Percentiles rank a stretch among this genome's conserved stretches.
phyloP scores from a whole-genome alignment of 2,329 filamentous ascomycete species.

The Ophiognomonia clavigignenti-juglandacearum region DNA sequence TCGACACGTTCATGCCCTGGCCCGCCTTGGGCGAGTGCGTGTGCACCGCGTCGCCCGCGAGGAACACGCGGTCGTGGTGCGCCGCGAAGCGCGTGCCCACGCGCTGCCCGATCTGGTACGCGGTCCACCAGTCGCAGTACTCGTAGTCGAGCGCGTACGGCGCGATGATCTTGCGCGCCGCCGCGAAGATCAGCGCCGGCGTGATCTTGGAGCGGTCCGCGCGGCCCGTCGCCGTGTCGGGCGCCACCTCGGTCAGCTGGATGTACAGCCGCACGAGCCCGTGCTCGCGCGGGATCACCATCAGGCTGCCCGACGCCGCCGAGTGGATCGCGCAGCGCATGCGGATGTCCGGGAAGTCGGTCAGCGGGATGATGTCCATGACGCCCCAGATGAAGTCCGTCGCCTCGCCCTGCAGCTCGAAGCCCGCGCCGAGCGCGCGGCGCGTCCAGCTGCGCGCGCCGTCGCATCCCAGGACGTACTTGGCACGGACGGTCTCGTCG shows the following conservation, averaged over 20 bases:
- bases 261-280: slow-evolving; percentile 62
- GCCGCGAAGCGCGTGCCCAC: slow-evolving; percentile 53
- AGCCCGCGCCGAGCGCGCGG: slow-evolving; percentile 46
- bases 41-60: slow-evolving; percentile 63
- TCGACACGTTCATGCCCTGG: slow-evolving; percentile 68
- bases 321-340: slow-evolving; percentile 25
- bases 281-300: slow-evolving; percentile 27
- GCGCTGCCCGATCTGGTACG: slow-evolving; percentile 64
- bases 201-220: slow-evolving; percentile 59
- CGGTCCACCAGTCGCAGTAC: slow-evolving; percentile 63
- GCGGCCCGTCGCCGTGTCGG: slow-evolving; percentile 39
- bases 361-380: slow-evolving; percentile 25
- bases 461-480: slow-evolving; percentile 65
- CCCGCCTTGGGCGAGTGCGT: slow-evolving; percentile 57
- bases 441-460: slow-evolving; percentile 65
- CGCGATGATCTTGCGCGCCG: slow-evolving; percentile 58
- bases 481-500: slow-evolving; percentile 44
- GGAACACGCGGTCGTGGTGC: slow-evolving; percentile 57
- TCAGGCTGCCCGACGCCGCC: slow-evolving; percentile 22
- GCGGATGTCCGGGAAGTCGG: slow-evolving; percentile 26
- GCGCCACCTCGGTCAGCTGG: slow-evolving; percentile 47
- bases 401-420: slow-evolving; percentile 22
- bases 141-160: slow-evolving; percentile 64
- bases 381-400: slow-evolving; percentile 25
- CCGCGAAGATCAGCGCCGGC: slow-evolving; percentile 55